These are phyloP conservation scores for Hemileia vastatrix DNA, from an alignment of 1,284 basidiomycete species.

Conservation along the genomic window DNA sequence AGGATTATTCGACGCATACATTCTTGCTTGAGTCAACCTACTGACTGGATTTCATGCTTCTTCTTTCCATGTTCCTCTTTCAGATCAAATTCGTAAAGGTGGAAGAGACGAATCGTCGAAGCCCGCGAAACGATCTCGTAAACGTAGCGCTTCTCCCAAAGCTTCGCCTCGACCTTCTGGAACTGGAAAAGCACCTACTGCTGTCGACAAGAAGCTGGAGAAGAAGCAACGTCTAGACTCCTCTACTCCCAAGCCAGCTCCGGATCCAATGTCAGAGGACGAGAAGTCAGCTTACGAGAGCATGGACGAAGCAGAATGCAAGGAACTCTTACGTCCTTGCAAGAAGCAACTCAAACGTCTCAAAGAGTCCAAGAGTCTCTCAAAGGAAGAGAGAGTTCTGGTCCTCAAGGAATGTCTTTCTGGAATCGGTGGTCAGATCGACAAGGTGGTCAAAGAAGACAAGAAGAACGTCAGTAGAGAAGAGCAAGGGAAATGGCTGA, in stretches of 20 bases:
- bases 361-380: conserved; percentile 38
- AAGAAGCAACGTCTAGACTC: conserved; percentile 25
- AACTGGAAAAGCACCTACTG: conserved; percentile 18
- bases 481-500: conserved; percentile 72
- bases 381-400: conserved; percentile 36
- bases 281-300: conserved; percentile 21
- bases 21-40: no score
- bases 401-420: conserved; percentile 42
- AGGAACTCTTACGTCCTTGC: conserved; percentile 44
- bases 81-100: not conserved
- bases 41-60: no score
- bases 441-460: conserved; percentile 36
- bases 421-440: conserved; percentile 40
- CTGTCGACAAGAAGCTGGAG: conserved; percentile 17
- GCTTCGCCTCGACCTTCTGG: conserved; percentile 27
- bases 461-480: conserved; percentile 63
- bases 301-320: conserved; percentile 44
- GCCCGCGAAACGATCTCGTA: no score
- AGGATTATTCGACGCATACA: not conserved
- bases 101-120: not conserved
- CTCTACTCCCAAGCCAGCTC: no score
- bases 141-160: conserved; percentile 26
- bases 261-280: not conserved
- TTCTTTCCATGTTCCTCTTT: not conserved
- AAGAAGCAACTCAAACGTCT: conserved; percentile 41